Conservation (phyloP, 1,284 basidiomycete genomes). For the Polyporus tsugae region DNA sequence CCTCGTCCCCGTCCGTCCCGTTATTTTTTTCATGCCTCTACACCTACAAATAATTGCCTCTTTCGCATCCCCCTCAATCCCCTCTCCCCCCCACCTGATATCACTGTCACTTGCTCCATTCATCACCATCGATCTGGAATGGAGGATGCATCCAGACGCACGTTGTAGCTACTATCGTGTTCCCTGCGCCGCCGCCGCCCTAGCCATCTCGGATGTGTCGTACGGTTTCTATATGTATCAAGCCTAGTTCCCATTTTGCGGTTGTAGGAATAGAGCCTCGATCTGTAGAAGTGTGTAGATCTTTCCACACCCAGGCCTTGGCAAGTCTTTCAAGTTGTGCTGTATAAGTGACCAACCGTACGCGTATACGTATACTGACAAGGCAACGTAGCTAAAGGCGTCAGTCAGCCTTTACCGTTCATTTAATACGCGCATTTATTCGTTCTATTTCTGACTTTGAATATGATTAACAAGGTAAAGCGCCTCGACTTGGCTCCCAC, state of each 20-base stretch:
- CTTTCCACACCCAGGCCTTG: background rate
- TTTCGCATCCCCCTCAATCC: background rate
- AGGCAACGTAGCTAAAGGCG: too few species aligned
- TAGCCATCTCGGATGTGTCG: background rate
- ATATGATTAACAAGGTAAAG: background rate
- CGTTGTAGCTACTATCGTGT: conserved; percentile 4
- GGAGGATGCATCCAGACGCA: background rate
- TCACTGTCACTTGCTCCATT: background rate
- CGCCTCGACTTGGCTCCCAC: too few species aligned
- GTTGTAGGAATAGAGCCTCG: background rate
- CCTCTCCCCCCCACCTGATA: background rate
- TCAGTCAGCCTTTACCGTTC: too few species aligned
- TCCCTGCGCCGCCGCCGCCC: background rate
- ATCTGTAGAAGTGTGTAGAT: background rate
- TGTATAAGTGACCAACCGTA: too few species aligned
- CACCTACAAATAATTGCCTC: background rate
- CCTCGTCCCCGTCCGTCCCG: background rate
- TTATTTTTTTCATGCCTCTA: background rate
- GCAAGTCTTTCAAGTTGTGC: too few species aligned
- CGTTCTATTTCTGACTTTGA: background rate
- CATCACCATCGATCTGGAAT: background rate
- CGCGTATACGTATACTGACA: too few species aligned
- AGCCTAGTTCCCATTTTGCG: background rate
- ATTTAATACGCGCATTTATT: too few species aligned
- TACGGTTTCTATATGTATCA: conserved; percentile 2